Evolutionary conservation across 192 early-diverging fungal species (phyloP), one percentile per base, ranked within the genome.

Genomic region (Backusella tuberculispora): DNA sequence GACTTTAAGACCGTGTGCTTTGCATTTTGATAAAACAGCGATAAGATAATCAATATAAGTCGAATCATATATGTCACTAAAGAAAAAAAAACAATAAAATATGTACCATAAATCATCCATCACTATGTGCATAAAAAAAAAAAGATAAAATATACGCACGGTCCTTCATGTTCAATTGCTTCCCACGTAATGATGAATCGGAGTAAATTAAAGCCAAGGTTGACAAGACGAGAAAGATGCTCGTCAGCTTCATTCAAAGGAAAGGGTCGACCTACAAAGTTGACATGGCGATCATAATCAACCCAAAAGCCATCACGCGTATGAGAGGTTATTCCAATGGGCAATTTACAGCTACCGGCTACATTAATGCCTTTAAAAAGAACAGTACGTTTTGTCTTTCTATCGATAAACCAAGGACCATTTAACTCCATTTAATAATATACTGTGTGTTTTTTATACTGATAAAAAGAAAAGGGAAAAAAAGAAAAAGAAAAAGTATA

Each of bases 161-260:
- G 88, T 74, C 88, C 88, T 48, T 84, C 81, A 81, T 89, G 86
- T 66, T 87, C 88, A 60, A 95, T 77, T 4, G 94, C 83, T 77
- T 95, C 94, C 94, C 94, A 95, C 19, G 91, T 86, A 24, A 92
- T 85, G 45, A 93, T 76, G 24, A 95, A 84, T 6, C 93, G 82
- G 21, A 92, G 69, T 71, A 95, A 86, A 53, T 91, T 94, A 45
- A 95, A 87, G 0, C 94, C 94, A 91, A 90, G 92, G 10, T 81
- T 42, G 34, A 85, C 77, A 37, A 95, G 80, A 40, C 92, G 84
- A 15, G 69, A 65, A 26, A 94, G 88, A 72, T 95, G 92, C 48
- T 88, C 89, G 73, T 94, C 90, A 6, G 91, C 91, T 47, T 93
- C 89, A 6, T 85, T 80, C 0, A 94, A 76, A 1, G 89, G 82